phyloP scores from a whole-genome alignment of 768 basidiomycete species.

The Cubamyces sp. region DNA sequence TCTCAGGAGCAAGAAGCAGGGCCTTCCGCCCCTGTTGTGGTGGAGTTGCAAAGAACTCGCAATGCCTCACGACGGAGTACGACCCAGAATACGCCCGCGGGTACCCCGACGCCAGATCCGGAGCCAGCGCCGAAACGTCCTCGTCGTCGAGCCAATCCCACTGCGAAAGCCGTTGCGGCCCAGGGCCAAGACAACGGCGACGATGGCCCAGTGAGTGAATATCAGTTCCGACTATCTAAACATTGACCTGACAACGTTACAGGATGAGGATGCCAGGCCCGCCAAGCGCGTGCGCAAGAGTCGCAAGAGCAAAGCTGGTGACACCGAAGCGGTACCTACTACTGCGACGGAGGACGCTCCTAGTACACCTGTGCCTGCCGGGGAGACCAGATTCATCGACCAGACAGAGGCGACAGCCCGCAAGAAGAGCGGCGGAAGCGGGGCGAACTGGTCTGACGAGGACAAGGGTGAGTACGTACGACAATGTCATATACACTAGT shows the following conservation, averaged over 20 bases:
- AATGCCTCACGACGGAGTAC: slow-evolving; percentile 40
- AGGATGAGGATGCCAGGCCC: slow-evolving; percentile 38
- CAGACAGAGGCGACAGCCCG: slow-evolving; percentile 31
- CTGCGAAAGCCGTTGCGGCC: slow-evolving; percentile 36
- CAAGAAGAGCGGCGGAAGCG: slow-evolving; percentile 37
- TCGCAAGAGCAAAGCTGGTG: slow-evolving; percentile 39
- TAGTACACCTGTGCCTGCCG: slow-evolving; percentile 27
- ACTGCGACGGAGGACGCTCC: slow-evolving; percentile 33
- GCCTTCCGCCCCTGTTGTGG: slow-evolving; percentile 1
- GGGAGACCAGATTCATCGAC: slow-evolving; percentile 32
- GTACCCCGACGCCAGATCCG: slow-evolving; percentile 66
- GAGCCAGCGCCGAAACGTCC: slow-evolving; percentile 60
- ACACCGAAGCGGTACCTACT: slow-evolving; percentile 23
- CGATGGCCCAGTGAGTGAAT: slow-evolving; percentile 34
- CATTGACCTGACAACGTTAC: not conserved
- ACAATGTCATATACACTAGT: slow-evolving; percentile 6
- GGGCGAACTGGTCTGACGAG: slow-evolving; percentile 62
- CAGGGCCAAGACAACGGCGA: slow-evolving; percentile 38
- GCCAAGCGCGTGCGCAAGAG: slow-evolving; percentile 36
- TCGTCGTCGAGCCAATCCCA: slow-evolving; percentile 40
- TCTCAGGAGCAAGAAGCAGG: slow-evolving; percentile 3
- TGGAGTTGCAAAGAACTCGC: slow-evolving; percentile 13
- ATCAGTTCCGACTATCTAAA: not conserved
- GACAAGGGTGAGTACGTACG: slow-evolving; percentile 57
- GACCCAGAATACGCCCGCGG: slow-evolving; percentile 45